Percentiles rank a stretch among this genome's conserved stretches.
phyloP scores from a whole-genome alignment of 441 rosid genomes.

The Theobroma grandiflorum region DNA sequence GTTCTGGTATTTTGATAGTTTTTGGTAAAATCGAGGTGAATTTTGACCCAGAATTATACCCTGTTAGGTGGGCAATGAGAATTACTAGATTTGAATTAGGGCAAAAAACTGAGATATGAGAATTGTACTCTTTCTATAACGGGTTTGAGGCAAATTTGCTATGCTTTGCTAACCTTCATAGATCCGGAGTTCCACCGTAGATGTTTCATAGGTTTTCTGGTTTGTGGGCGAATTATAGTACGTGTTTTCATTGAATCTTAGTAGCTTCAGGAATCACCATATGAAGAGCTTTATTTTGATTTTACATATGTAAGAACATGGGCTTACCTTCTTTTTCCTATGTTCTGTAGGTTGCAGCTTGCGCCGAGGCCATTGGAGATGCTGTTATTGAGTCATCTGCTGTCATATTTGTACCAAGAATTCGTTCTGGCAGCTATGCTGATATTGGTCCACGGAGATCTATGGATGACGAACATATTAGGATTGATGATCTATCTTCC shows the following conservation, averaged over 20 bases:
- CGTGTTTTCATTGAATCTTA: not conserved
- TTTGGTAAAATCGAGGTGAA: not conserved
- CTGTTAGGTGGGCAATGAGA: not conserved
- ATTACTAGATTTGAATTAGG: slow-evolving; percentile 18
- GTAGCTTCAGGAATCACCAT: not conserved
- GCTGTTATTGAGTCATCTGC: slow-evolving; percentile 43
- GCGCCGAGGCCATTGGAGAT: slow-evolving; percentile 42
- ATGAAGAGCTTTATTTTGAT: not conserved
- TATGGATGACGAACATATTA: slow-evolving; percentile 94
- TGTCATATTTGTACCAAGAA: slow-evolving; percentile 51
- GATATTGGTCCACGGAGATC: slow-evolving; percentile 68
- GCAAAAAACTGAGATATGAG: not conserved
- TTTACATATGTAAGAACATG: not conserved
- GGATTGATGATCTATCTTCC: slow-evolving; percentile 77
- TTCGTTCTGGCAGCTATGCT: slow-evolving; percentile 83
- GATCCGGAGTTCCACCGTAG: not conserved
- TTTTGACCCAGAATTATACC: not conserved
- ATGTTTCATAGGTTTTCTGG: slow-evolving; percentile 9
- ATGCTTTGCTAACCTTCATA: not conserved
- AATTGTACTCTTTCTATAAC: not conserved
- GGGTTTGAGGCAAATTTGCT: not conserved
- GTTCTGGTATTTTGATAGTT: slow-evolving; percentile 1
- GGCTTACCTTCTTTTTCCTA: slow-evolving; percentile 27
- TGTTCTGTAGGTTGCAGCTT: slow-evolving; percentile 45
- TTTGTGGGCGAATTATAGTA: not conserved